These are phyloP conservation scores for Fusarium fujikuroi DNA, from an alignment of 2,329 filamentous ascomycete species.

Conservation along the genomic window DNA sequence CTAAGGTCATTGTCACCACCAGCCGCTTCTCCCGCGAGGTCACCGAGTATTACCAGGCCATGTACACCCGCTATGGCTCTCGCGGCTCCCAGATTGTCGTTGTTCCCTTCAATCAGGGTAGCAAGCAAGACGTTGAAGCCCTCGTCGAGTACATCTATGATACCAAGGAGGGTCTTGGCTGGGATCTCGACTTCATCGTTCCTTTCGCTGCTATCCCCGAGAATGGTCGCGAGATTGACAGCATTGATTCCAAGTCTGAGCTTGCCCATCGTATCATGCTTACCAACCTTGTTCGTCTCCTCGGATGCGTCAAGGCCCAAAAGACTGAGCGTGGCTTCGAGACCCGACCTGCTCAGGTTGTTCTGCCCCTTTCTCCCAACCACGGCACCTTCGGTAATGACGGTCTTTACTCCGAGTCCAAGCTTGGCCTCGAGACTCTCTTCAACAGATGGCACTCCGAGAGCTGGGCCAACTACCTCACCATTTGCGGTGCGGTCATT, in stretches of 20 bases:
- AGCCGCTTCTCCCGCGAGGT: slow-evolving; percentile 97
- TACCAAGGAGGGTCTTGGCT: slow-evolving; percentile 93
- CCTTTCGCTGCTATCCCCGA: slow-evolving; percentile 98
- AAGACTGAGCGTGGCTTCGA: slow-evolving; percentile 90
- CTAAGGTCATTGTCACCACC: slow-evolving; percentile 96
- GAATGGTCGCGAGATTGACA: slow-evolving; percentile 96
- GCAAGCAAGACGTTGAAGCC: slow-evolving; percentile 96
- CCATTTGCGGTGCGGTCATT: slow-evolving; percentile 97
- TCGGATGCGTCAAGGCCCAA: slow-evolving; percentile 90
- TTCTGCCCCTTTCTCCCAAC: slow-evolving; percentile 95
- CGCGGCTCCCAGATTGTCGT: slow-evolving; percentile 97
- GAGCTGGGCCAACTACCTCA: slow-evolving; percentile 97
- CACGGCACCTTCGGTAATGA: slow-evolving; percentile 99
- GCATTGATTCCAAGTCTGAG: slow-evolving; percentile 96
- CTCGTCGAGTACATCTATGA: slow-evolving; percentile 97
- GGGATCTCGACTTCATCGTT: slow-evolving; percentile 96
- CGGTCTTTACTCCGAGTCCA: slow-evolving; percentile 97
- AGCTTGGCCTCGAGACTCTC: slow-evolving; percentile 94
- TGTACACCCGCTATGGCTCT: slow-evolving; percentile 95
- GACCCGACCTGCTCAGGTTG: slow-evolving; percentile 95
- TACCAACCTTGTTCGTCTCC: slow-evolving; percentile 91
- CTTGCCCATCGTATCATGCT: slow-evolving; percentile 99
- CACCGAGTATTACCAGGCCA: slow-evolving; percentile 98
- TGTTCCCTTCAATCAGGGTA: slow-evolving; percentile 98
- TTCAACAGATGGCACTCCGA: slow-evolving; percentile 99